Evolutionary conservation across 768 basidiomycete genomes (phyloP), one percentile per base, ranked within the genome.

Genomic region (Boletus vinaceobasis): DNA sequence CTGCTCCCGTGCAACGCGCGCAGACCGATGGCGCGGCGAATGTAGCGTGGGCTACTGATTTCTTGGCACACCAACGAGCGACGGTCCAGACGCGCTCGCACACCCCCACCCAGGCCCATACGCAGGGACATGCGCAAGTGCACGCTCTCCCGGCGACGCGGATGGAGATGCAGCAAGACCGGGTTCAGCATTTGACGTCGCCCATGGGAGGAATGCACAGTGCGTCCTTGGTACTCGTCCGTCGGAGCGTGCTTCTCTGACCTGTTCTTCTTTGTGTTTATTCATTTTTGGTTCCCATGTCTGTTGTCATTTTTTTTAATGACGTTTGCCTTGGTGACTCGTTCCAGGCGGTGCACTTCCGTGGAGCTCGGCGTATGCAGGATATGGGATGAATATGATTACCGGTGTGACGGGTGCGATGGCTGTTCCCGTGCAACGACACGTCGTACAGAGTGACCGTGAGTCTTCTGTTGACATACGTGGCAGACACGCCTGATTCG

Each of bases 31-130:
- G 50, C 4, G 33, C 26, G 4, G 31, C 49, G 5, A 46, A 35
- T 7, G 53, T 76, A 15, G 69, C 76, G n/a, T 89, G 87, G 87
- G 83, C 86, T 1, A 61, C 78, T 21, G 86, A 87, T 65, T 88
- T 88, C 57, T 46, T 82, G 55, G 46, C 40, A n/a, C 54, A 48
- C 26, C 70, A 72, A 42, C 76, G 75, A 4, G 37, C 27, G 35
- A 49, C 33, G 36, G 13, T 46, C 31, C 55, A 32, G 8, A 17
- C 47, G 7, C 42, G 40, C 8, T 10, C 35, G 17, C 50, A 40
- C 7, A 26, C 29, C 11, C 47, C 50, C 1, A 33, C 26, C 9
- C 57, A 50, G 35, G 32, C 9, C 2, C 55, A 44, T 26, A 43
- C 4, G 36, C 73, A 57, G 21, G 62, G 47, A 23, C 53, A 52